These are phyloP conservation scores for Anthracocystis walkeri DNA, from an alignment of 1,284 basidiomycete species.

Conservation along the genomic window DNA sequence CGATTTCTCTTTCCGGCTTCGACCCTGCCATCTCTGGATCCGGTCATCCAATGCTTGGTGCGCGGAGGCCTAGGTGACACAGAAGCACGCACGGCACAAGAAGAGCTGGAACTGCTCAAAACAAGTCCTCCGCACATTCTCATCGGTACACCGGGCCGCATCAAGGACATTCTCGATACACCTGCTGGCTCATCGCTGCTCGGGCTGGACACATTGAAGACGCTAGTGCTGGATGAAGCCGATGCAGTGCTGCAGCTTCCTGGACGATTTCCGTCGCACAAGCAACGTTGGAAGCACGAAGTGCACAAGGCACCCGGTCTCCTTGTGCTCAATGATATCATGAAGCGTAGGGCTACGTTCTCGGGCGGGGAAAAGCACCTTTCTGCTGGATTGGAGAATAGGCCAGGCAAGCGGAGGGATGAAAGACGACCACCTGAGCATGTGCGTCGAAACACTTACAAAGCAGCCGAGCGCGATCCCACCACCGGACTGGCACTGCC, in stretches of 20 bases:
- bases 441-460: conserved; percentile 56
- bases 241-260: conserved; percentile 66
- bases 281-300: conserved; percentile 62
- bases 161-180: conserved; percentile 56
- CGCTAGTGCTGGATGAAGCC: conserved; percentile 65
- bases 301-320: conserved; percentile 63
- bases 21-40: conserved; percentile 44
- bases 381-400: conserved; percentile 60
- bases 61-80: conserved; percentile 43
- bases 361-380: conserved; percentile 60
- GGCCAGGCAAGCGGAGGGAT: conserved; percentile 39
- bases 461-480: conserved; percentile 43
- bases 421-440: conserved; percentile 57
- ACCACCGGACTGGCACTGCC: conserved; percentile 37
- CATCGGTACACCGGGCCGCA: conserved; percentile 63
- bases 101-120: conserved; percentile 52
- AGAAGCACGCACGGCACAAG: conserved; percentile 26
- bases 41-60: conserved; percentile 60
- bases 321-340: conserved; percentile 57
- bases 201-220: conserved; percentile 57
- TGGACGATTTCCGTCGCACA: conserved; percentile 61
- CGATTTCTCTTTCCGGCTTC: conserved; percentile 50
- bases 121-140: conserved; percentile 60
- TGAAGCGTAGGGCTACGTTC: conserved; percentile 57
- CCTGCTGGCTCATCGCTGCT: conserved; percentile 54